Conservation (phyloP, 345 rosid genomes). For the Moricandia arvensis region DNA sequence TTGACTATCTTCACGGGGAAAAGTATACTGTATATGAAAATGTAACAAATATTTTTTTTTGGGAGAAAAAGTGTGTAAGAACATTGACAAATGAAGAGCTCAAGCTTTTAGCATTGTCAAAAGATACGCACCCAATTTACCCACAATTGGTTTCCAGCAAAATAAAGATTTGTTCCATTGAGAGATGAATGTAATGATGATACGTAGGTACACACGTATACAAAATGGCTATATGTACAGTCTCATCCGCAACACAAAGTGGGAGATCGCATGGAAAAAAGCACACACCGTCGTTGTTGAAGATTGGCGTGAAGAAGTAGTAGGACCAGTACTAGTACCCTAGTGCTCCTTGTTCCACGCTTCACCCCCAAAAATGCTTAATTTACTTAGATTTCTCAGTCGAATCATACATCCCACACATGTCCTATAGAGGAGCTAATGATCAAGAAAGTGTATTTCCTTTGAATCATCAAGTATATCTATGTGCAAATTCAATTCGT, state of each 20-base stretch:
- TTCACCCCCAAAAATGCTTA: slow-evolving; percentile 15
- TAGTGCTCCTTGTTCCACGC: slow-evolving; percentile 36
- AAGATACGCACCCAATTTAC: slow-evolving; percentile 33
- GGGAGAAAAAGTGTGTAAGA: neutral
- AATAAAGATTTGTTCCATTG: slow-evolving; percentile 26
- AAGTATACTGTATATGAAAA: neutral
- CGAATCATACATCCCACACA: slow-evolving; percentile 2
- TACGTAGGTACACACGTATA: slow-evolving; percentile 5
- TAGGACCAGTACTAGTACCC: slow-evolving; percentile 32
- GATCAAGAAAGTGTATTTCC: neutral
- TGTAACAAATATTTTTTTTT: neutral
- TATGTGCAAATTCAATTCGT: neutral
- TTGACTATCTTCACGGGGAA: neutral
- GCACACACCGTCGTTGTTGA: slow-evolving; percentile 30
- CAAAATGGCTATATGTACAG: slow-evolving; percentile 23
- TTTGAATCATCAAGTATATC: neutral
- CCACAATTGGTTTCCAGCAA: slow-evolving; percentile 31
- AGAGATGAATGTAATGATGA: slow-evolving; percentile 31
- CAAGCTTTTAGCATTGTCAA: slow-evolving; percentile 15
- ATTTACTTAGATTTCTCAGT: slow-evolving; percentile 13
- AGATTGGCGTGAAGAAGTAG: slow-evolving; percentile 34
- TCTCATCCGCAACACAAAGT: slow-evolving; percentile 27
- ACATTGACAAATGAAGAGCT: slow-evolving; percentile 30
- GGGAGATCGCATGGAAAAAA: slow-evolving; percentile 33
- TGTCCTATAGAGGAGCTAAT: neutral